Percentiles rank a stretch among this genome's conserved stretches.
phyloP scores from a whole-genome alignment of 2,329 filamentous ascomycete genomes.

The Sarocladium brachiariae region DNA sequence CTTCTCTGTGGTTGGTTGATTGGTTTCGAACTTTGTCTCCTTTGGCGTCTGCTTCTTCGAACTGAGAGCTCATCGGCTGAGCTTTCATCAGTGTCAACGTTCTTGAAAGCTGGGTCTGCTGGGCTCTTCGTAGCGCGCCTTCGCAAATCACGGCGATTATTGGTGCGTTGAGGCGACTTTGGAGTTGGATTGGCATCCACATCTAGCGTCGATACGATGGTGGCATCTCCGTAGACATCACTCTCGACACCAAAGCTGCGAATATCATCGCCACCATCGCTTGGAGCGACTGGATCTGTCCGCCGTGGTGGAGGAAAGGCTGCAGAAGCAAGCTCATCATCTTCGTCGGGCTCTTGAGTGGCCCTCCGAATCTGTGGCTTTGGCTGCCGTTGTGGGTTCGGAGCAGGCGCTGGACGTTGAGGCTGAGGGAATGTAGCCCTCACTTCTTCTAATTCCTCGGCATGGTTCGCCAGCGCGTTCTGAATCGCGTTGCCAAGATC shows the following conservation, averaged over 20 bases:
- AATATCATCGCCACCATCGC: slow-evolving; percentile 23
- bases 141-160: not conserved
- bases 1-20: not conserved
- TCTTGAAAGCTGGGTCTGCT: not conserved
- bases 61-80: not conserved
- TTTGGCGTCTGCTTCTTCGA: not conserved
- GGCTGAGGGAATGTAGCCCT: not conserved
- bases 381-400: not conserved
- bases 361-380: not conserved
- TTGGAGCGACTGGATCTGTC: slow-evolving; percentile 8
- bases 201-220: slow-evolving; percentile 24
- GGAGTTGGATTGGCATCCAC: not conserved
- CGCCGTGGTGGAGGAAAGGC: slow-evolving; percentile 14
- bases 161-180: not conserved
- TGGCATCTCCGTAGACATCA: slow-evolving; percentile 30
- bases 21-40: not conserved
- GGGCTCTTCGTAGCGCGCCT: not conserved
- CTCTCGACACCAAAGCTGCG: slow-evolving; percentile 30
- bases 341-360: not conserved
- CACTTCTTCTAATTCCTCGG: not conserved
- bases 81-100: not conserved
- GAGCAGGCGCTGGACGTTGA: not conserved
- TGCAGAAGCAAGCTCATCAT: slow-evolving; percentile 12
- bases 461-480: not conserved
- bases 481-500: not conserved